Conservation (phyloP, 2,329 filamentous ascomycete species). For the Sphaerulina vaccinii region DNA sequence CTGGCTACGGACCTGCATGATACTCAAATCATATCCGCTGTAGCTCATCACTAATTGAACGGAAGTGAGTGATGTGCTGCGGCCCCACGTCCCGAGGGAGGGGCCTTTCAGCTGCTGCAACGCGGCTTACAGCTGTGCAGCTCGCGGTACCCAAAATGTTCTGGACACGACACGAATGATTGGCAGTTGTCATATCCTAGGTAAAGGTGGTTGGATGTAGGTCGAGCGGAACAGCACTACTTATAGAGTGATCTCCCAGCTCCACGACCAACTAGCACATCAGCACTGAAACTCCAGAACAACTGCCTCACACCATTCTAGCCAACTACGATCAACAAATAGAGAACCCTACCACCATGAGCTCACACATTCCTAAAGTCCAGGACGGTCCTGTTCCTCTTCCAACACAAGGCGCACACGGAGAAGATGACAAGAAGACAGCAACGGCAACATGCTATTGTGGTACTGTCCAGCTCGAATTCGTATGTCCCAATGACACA, state of each 20-base stretch:
- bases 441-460: constrained; percentile 62
- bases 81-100: not conserved
- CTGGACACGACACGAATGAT: not conserved
- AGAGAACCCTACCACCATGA: not conserved
- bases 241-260: not conserved
- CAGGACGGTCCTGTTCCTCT: constrained; percentile 7
- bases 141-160: not conserved
- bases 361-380: not conserved
- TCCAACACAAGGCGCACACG: constrained; percentile 20
- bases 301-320: no score
- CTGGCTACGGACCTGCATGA: not conserved
- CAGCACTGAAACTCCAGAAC: no score
- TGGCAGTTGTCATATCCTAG: not conserved
- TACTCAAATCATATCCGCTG: not conserved
- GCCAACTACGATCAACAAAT: not conserved
- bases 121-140: not conserved
- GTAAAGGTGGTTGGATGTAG: not conserved
- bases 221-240: not conserved
- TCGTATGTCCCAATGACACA: constrained; percentile 42
- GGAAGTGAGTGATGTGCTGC: not conserved
- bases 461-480: constrained; percentile 54
- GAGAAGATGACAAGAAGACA: constrained; percentile 17
- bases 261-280: not conserved
- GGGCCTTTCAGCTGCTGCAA: not conserved
- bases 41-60: not conserved